Base-by-base conservation (phyloP, 1,284 basidiomycete species). In the Sporisorium iseilematis-ciliati region DNA sequence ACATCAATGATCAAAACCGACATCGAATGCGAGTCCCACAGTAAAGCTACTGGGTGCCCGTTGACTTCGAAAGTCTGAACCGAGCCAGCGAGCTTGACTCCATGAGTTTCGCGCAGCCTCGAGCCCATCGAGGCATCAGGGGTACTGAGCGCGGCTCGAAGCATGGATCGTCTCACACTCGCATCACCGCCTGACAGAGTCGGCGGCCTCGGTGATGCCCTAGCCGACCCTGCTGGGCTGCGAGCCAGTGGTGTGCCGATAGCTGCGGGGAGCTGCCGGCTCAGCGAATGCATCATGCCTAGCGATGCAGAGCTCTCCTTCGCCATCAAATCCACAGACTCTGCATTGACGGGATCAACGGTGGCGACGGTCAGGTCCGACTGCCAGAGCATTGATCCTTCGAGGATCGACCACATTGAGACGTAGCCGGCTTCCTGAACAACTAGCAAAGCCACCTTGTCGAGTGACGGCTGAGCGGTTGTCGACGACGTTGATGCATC, bases 341-440 rank as follows among this genome's bases (percentile, higher is more conserved):
- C 68, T n/a, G 54, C 12, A 21, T 18, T 21, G 21, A 35, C 16
- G 2, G 59, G 8, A 18, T 20, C 59, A 25, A 56, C 41, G 14
- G 54, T 29, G 2, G 65, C 65, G 7, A 31, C 51, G 11, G 65
- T 54, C 4, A 79, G 43, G n/a, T 79, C 66, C 18, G 58, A 23
- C 26, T 69, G 58, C 67, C 69, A 72, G 31, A 70, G 46, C 48
- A 62, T 52, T 4, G 52, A 40, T n/a, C 66, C 77, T 41, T 70
- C 67, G 7, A 48, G 14, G 4, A 75, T 18, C 3, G 70, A 77
- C 77, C 77, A 79, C 16, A 71, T 12, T 0, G 65, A 71, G 29
- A 76, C 52, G 8, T 26, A 45, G 4, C 77, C 77, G 7, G 73
- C 75, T n/a, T 67, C 63, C 29, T 79, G 77, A 1, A 75, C 57